Evolutionary conservation across 306 rosid genomes (phyloP).

Genomic region (Fragaria ananassa): DNA sequence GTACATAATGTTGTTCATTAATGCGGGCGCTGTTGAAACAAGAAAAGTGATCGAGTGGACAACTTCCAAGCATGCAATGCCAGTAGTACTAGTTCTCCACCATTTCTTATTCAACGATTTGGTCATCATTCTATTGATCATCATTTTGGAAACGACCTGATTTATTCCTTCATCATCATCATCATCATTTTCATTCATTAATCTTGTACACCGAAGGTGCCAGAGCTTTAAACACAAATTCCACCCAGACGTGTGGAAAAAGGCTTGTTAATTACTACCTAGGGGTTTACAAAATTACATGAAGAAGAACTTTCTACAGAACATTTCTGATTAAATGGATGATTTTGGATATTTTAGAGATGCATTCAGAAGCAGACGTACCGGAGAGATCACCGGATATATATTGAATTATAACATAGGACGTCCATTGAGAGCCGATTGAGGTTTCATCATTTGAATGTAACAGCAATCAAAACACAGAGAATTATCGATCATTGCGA

Average conservation of each 20-base stretch:
- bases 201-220: neutral
- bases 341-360: neutral
- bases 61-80: slow-evolving; percentile 7
- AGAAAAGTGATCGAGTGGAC: slow-evolving; percentile 26
- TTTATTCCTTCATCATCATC: neutral
- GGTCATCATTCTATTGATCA: slow-evolving; percentile 16
- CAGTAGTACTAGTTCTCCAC: slow-evolving; percentile 8
- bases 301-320: neutral
- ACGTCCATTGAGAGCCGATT: too few species aligned
- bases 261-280: neutral
- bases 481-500: too few species aligned
- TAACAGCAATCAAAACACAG: too few species aligned
- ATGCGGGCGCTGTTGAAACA: slow-evolving; percentile 1
- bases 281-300: neutral
- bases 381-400: neutral
- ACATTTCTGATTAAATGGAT: neutral
- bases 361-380: neutral
- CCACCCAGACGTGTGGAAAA: neutral
- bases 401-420: too few species aligned
- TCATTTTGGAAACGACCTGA: neutral
- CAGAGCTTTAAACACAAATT: neutral
- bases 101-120: slow-evolving; percentile 20
- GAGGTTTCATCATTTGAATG: neutral
- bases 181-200: neutral
- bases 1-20: neutral